Percentiles rank a stretch among this genome's conserved stretches.
phyloP scores from a whole-genome alignment of 129 eudicot genomes.

The Centaurea solstitialis region DNA sequence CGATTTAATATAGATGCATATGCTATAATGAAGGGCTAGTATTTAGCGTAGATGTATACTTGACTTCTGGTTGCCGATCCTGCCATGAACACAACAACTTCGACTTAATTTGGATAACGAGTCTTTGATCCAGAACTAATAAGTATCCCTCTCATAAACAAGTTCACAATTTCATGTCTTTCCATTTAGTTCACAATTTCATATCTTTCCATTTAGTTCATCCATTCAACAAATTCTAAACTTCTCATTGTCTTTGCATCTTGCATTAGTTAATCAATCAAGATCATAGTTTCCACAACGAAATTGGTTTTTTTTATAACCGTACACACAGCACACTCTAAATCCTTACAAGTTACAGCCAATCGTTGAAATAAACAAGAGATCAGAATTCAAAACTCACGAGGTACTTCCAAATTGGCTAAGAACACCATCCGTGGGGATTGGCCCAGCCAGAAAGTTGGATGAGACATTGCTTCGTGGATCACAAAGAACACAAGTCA shows the following conservation, averaged over 20 bases:
- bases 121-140: neutral
- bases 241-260: neutral
- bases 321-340: neutral
- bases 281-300: neutral
- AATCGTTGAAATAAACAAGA: neutral
- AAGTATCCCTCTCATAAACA: neutral
- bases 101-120: neutral
- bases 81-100: neutral
- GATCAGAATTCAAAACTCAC: conserved; percentile 51
- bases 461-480: conserved; percentile 77
- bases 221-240: neutral
- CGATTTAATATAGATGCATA: neutral
- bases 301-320: neutral
- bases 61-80: neutral
- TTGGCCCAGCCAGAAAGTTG: conserved; percentile 79
- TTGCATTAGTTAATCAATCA: neutral
- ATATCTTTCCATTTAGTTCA: neutral
- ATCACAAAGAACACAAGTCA: conserved; percentile 22
- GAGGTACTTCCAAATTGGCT: conserved; percentile 62
- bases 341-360: neutral
- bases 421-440: conserved; percentile 77
- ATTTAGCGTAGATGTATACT: no score
- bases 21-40: neutral
- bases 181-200: neutral
- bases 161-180: neutral